Evolutionary conservation across 2,329 filamentous ascomycete species (phyloP).

Genomic region (Orbilia ellipsospora): DNA sequence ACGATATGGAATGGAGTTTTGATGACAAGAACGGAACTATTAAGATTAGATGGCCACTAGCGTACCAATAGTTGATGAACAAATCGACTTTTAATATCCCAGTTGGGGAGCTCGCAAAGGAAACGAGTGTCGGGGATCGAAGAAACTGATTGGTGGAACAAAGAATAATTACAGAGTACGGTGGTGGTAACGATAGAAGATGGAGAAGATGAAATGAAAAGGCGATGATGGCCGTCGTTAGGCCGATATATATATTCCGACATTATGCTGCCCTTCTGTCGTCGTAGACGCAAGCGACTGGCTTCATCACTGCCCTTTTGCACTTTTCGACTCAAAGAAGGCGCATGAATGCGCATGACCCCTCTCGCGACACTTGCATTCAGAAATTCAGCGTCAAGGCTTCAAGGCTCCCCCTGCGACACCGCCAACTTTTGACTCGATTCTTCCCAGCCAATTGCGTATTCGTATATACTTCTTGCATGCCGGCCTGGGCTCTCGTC

Average conservation of each 20-base stretch:
- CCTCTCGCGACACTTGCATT: background rate
- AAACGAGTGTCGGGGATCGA: conserved; percentile 33
- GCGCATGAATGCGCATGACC: conserved; percentile 40
- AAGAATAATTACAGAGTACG: conserved; percentile 23
- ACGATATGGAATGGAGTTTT: conserved; percentile 23
- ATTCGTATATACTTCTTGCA: no score
- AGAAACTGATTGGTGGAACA: conserved; percentile 23
- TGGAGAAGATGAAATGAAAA: background rate
- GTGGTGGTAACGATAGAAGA: conserved; percentile 26
- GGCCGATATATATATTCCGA: conserved; percentile 4
- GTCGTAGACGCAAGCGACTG: background rate
- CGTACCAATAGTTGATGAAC: conserved; percentile 9
- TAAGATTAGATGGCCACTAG: conserved; percentile 43
- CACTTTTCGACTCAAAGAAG: background rate
- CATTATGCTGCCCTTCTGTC: no score
- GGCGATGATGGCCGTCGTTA: conserved; percentile 12
- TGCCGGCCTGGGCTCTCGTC: background rate
- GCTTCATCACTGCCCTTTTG: background rate
- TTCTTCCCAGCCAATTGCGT: no score
- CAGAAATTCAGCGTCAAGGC: background rate
- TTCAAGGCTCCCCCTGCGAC: conserved; percentile 41
- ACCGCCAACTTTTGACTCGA: conserved; percentile 26
- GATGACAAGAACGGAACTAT: conserved; percentile 4
- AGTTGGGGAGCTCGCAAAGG: conserved; percentile 13
- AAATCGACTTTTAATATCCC: conserved; percentile 14